A percentile compares a stretch with the other conserved stretches of the same genome.
Conservation (phyloP, 805 yeast species). For the Yarrowia bubula region DNA sequence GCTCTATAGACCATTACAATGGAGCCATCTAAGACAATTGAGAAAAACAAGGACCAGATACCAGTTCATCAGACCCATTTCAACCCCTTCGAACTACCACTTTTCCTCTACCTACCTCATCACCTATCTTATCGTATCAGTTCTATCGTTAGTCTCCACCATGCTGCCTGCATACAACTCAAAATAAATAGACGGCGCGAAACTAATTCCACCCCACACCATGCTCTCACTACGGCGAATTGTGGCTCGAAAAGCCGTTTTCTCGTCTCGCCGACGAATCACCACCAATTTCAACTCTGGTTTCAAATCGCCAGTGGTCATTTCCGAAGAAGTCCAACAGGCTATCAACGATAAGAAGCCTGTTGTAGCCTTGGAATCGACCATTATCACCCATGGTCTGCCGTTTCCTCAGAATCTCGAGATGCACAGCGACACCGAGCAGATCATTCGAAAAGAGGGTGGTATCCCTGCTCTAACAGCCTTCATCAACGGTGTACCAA, state of each 20-base stretch:
- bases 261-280: background rate
- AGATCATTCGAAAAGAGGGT: slow-evolving; percentile 55
- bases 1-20: no score
- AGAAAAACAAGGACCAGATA: no score
- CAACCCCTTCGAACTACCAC: background rate
- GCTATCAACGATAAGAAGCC: slow-evolving; percentile 51
- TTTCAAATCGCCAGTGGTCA: slow-evolving; percentile 23
- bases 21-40: no score
- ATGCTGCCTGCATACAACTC: background rate
- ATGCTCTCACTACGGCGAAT: slow-evolving; percentile 8
- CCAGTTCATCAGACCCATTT: no score
- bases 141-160: background rate
- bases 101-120: background rate
- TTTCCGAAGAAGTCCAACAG: slow-evolving; percentile 52
- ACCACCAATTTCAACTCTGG: background rate
- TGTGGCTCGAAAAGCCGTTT: background rate
- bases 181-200: background rate
- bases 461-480: slow-evolving; percentile 86
- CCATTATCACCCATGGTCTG: slow-evolving; percentile 86
- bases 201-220: background rate
- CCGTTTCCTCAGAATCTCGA: slow-evolving; percentile 74
- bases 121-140: background rate
- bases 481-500: slow-evolving; percentile 66
- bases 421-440: slow-evolving; percentile 72
- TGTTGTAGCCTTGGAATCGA: slow-evolving; percentile 40